Evolutionary conservation across 495 filamentous ascomycete genomes (phyloP), one percentile per base, ranked within the genome.

Genomic region (Talaromyces wortmannii): DNA sequence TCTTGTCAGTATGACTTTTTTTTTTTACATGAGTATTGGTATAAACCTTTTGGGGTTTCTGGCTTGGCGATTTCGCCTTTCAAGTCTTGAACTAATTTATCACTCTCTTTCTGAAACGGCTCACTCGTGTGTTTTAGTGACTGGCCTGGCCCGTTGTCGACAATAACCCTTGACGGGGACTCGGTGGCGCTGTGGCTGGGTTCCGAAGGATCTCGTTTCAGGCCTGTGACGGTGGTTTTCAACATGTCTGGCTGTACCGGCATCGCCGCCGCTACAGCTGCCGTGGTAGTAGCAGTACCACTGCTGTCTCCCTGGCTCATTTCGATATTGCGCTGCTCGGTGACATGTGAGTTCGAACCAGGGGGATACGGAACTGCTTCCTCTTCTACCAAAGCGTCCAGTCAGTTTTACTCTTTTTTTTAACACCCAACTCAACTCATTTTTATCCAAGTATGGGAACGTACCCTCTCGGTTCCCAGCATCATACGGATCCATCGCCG

Each of bases 401-500:
- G 1, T 53, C 12, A 53, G 51, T 52, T n/a, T 15, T 2, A 15
- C 40, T 2, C 2, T 2, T 43, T 15, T 15, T 11, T 43, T 11
- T 15, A 2, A 2, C 40, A 2, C 40, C 10, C n/a, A 43, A 2
- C 2, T 2, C 48, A n/a, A 40, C 23, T n/a, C 31, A 51, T 17
- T 7, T 7, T 23, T 23, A 31, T 29, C 7, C 0, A 40, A 50
- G 43, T 31, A 46, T n/a, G 32, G 32, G 43, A 36, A 68, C 63
- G 60, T 65, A 72, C 71, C 70, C 16, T 73, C 66, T 29, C 68
- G 69, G 55, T 74, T 75, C 31, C 72, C 74, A 36, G 63, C 71
- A 55, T 76, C 73, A 44, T 74, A 78, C 5, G 74, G 74, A 53
- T 78, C 72, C 15, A 61, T 71, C 72, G 52, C 74, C 67, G 12